These are phyloP conservation scores for Chlorella variabilis DNA, from an alignment of 163 green algal genomes.

Conservation along the genomic window DNA sequence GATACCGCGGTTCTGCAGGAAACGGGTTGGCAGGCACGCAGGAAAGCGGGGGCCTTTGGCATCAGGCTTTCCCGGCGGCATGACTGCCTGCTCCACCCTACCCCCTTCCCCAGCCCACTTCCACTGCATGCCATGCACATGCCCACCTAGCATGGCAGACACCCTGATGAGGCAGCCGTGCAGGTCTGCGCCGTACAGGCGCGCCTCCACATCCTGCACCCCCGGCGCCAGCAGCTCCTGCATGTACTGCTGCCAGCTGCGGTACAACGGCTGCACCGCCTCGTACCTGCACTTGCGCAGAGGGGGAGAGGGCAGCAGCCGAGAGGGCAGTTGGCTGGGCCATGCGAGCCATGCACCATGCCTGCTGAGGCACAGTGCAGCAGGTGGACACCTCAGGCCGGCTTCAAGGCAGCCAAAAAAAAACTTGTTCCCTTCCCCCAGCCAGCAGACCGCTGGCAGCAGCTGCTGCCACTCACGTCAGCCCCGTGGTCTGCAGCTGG, in stretches of 20 bases:
- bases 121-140: no score
- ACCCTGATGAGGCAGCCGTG: conserved; percentile 37
- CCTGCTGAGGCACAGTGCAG: background rate
- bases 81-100: background rate
- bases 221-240: conserved; percentile 9
- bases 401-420: no score
- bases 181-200: conserved; percentile 32
- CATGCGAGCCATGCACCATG: no score
- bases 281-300: conserved; percentile 40
- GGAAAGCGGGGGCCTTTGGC: no score
- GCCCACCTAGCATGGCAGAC: background rate
- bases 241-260: conserved; percentile 45
- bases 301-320: background rate
- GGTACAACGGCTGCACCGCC: conserved; percentile 32
- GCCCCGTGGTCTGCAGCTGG: background rate
- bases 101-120: no score
- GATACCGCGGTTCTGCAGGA: conserved; percentile 13
- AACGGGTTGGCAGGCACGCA: background rate
- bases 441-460: no score
- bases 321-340: background rate
- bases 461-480: conserved; percentile 28
- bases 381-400: background rate
- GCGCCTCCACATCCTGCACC: conserved; percentile 9
- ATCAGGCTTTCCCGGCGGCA: no score
- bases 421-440: no score